Percentiles rank a stretch among this genome's conserved stretches.
Evolutionary conservation across 345 rosid species (phyloP).

Genomic region (Euphorbia peplus): DNA sequence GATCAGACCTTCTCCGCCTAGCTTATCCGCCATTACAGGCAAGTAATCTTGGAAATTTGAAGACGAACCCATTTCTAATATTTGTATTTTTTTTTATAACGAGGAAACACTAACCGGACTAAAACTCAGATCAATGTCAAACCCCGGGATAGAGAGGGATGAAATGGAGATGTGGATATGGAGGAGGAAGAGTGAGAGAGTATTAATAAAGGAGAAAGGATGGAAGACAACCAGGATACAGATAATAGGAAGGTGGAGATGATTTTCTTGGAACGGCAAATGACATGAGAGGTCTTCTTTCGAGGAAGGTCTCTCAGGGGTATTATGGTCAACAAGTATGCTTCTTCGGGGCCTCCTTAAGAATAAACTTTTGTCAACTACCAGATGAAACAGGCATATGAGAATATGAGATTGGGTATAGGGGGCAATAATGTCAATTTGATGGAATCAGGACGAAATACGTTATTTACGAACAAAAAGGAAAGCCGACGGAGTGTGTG

Average conservation of each 20-base stretch:
- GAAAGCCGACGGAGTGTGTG: too few relatives aligned
- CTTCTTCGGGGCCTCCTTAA: background rate
- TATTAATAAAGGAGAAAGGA: slow-evolving; percentile 49
- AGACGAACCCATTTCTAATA: too few relatives aligned
- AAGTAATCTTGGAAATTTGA: slow-evolving; percentile 56
- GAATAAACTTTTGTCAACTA: too few relatives aligned
- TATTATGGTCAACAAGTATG: background rate
- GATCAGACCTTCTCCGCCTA: slow-evolving; percentile 76
- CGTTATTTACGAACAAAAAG: background rate
- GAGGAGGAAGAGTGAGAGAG: background rate
- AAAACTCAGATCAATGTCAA: too few relatives aligned
- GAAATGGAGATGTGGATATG: background rate
- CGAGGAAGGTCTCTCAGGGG: slow-evolving; percentile 9
- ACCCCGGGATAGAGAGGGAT: too few relatives aligned
- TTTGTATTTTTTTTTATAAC: too few relatives aligned
- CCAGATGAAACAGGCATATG: too few relatives aligned
- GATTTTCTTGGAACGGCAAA: slow-evolving; percentile 36
- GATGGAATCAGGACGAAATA: background rate
- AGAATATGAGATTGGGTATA: too few relatives aligned
- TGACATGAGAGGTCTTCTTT: too few relatives aligned
- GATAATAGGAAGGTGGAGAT: slow-evolving; percentile 30
- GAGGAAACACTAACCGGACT: too few relatives aligned
- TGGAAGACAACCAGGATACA: slow-evolving; percentile 54
- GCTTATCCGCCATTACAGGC: slow-evolving; percentile 73
- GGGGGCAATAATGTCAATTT: background rate